These are phyloP conservation scores for Lactuca sativa DNA, from an alignment of 129 eudicot genomes.

Conservation along the genomic window DNA sequence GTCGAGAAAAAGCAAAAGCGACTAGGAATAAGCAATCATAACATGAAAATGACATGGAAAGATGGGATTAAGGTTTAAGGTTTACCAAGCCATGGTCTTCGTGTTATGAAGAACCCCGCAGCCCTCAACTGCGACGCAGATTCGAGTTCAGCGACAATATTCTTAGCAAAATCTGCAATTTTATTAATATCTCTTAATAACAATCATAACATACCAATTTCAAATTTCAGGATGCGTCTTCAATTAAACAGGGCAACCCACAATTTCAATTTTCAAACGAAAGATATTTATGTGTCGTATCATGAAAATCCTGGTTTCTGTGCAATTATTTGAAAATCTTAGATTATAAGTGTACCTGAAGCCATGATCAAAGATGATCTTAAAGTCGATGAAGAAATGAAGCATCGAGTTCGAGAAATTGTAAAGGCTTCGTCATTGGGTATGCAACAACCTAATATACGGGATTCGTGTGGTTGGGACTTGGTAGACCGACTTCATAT, in stretches of 20 bases:
- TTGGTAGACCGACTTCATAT: conserved; percentile 29
- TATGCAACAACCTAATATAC: conserved; percentile 21
- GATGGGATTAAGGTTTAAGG: not conserved
- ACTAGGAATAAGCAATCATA: not conserved
- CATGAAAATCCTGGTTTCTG: not conserved
- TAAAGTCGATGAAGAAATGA: conserved; percentile 3
- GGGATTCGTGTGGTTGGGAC: conserved; percentile 31
- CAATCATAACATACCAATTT: conserved; percentile 3
- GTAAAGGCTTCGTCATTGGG: conserved; percentile 21
- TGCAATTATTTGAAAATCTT: not conserved
- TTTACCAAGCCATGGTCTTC: conserved; percentile 98
- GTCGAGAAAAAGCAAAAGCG: not conserved
- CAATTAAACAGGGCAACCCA: conserved; percentile 1
- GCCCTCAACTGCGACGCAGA: conserved; percentile 68
- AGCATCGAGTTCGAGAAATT: conserved; percentile 11
- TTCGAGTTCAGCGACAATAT: conserved; percentile 78
- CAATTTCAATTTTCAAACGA: conserved; percentile 23
- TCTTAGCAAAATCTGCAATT: conserved; percentile 55
- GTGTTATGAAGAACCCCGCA: conserved; percentile 73
- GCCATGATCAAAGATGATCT: conserved; percentile 34
- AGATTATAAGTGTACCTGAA: conserved; percentile 14
- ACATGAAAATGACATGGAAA: not conserved
- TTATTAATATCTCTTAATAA: not conserved
- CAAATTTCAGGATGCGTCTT: conserved; percentile 12
- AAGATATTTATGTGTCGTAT: not conserved